Conservation (phyloP, 345 rosid genomes). For the Salix viminalis region DNA sequence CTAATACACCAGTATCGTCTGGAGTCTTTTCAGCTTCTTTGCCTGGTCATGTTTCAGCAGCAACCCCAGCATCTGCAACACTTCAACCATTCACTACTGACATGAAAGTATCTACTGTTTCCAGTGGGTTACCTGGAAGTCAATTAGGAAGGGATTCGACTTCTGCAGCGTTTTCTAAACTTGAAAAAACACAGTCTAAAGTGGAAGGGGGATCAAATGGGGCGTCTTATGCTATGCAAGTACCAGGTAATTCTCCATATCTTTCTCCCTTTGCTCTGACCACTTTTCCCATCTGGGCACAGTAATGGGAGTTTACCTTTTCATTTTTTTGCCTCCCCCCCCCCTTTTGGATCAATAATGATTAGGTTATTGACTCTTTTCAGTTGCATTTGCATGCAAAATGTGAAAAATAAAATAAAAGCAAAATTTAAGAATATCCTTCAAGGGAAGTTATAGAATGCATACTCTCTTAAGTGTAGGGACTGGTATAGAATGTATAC, state of each 20-base stretch:
- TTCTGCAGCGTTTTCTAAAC: conserved; percentile 38
- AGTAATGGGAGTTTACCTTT: neutral
- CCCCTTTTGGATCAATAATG: neutral
- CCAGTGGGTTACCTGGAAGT: conserved; percentile 38
- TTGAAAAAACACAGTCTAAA: conserved; percentile 42
- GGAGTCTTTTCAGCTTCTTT: conserved; percentile 36
- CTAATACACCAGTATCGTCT: conserved; percentile 32
- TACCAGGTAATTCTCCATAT: conserved; percentile 39
- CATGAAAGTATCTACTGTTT: conserved; percentile 31
- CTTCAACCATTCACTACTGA: conserved; percentile 42
- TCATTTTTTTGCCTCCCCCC: neutral
- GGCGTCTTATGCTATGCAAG: conserved; percentile 27
- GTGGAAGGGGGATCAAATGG: conserved; percentile 50
- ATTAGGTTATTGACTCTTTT: neutral
- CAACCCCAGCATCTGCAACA: conserved; percentile 30
- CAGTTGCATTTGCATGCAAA: neutral
- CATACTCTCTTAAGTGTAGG: neutral
- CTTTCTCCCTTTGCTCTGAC: neutral
- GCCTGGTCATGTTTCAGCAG: conserved; percentile 30
- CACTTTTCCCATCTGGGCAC: neutral
- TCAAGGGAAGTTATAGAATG: neutral
- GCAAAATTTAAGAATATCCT: neutral
- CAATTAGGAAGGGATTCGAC: conserved; percentile 46
- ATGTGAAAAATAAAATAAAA: neutral
- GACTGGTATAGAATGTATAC: neutral